phyloP scores from a whole-genome alignment of 73 alveolate genomes.

The Tetrahymena thermophila region DNA sequence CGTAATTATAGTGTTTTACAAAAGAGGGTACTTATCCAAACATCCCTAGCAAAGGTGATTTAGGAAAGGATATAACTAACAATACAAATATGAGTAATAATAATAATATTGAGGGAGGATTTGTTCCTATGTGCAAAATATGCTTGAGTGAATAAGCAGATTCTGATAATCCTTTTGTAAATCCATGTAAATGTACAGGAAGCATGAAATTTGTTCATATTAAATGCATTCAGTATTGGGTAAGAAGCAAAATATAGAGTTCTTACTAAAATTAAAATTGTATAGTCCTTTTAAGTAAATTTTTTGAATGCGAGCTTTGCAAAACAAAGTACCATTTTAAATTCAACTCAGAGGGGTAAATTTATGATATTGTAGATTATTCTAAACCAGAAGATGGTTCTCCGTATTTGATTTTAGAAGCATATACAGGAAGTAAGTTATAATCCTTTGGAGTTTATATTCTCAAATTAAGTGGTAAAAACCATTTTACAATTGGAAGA shows the following conservation, averaged over 20 bases:
- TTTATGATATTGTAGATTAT: conserved; percentile 28
- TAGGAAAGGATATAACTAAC: neutral
- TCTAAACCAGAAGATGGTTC: conserved; percentile 26
- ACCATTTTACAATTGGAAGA: conserved; percentile 25
- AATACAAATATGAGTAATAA: neutral
- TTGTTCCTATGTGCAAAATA: conserved; percentile 43
- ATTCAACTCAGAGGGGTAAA: conserved; percentile 22
- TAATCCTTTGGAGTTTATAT: neutral
- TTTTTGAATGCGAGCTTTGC: conserved; percentile 64
- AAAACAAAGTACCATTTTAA: conserved; percentile 42
- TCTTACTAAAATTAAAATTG: conserved; percentile 40
- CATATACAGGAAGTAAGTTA: neutral
- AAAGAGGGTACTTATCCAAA: neutral
- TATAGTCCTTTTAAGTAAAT: conserved; percentile 53
- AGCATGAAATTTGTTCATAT: conserved; percentile 57
- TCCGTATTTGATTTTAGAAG: conserved; percentile 26
- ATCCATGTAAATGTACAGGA: conserved; percentile 67
- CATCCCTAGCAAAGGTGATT: neutral
- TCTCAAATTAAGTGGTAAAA: neutral
- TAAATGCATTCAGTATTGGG: conserved; percentile 55
- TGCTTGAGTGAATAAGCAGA: conserved; percentile 54
- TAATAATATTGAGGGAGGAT: neutral
- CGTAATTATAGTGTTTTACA: neutral
- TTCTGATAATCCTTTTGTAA: conserved; percentile 47
- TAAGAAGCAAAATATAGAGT: conserved; percentile 49